Evolutionary conservation across 176 grass and related monocot species (phyloP), one percentile per base, ranked within the genome.

Genomic region (Aegilops umbellulata): DNA sequence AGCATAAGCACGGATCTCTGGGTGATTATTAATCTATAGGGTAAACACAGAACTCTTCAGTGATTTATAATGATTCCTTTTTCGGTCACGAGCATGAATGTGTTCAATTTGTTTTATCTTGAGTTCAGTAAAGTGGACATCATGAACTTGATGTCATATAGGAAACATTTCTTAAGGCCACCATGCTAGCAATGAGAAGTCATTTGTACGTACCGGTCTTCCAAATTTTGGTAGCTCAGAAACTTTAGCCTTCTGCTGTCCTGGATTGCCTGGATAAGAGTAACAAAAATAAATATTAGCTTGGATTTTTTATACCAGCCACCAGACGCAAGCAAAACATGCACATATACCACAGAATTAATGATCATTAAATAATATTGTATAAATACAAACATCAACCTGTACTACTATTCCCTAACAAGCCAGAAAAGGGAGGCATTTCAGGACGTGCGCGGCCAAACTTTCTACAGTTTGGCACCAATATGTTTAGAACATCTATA

Each of bases 141-240:
- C 17, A 14, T 71, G 7, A 76, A 36, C 4, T 77, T 72, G 6
- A 51, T 39, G 15, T 55, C 62, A 78, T 27, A 9, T 20, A 11
- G 12, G 22, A 44, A 84, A 78, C 11, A 60, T 22, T 67, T 32
- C 41, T 80, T 77, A 6, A 84, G n/a, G n/a, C 68, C 9, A 3
- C 10, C 32, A 39, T 70, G 32, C 25, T 27, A 79, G 15, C 58
- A 83, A 78, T 31, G 6, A 79, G 0, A 88, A 79, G 42, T 82
- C 44, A 83, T 68, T 4, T 30, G 7, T 16, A 67, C 89, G 23
- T 92, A 97, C 95, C 58, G 95, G 95, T 83, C 90, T 92, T 79
- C 95, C 95, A 89, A 92, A 97, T 88, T 97, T 97, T 23, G 95
- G 83, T 57, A 97, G 85, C 73, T 97, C 95, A 29, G 92, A 91